Conservation (phyloP, 2,329 filamentous ascomycete genomes). For the Fusarium setosum region DNA sequence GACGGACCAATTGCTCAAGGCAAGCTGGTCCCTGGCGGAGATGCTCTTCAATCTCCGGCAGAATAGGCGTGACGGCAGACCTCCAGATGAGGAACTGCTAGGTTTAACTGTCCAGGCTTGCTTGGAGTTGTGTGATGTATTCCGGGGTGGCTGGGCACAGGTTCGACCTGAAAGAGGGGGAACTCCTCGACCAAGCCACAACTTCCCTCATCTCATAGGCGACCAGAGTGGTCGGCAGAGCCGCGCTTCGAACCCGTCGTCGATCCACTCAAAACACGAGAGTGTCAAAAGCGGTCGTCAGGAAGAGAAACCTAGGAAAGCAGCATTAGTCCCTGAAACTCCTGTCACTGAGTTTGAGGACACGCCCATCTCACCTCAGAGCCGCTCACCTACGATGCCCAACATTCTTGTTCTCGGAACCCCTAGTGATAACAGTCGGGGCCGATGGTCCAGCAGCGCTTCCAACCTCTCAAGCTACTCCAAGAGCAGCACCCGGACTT, state of each 20-base stretch:
- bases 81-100: conserved; percentile 84
- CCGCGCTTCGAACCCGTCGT: conserved; percentile 62
- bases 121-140: conserved; percentile 94
- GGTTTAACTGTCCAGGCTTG: conserved; percentile 91
- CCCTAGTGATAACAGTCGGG: conserved; percentile 65
- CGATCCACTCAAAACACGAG: conserved; percentile 62
- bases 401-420: conserved; percentile 91
- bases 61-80: conserved; percentile 78
- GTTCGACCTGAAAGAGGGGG: conserved; percentile 85
- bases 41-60: conserved; percentile 94
- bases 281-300: conserved; percentile 59
- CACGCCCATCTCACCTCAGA: conserved; percentile 83
- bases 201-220: conserved; percentile 71
- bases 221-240: conserved; percentile 62
- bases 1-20: conserved; percentile 84
- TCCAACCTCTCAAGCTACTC: conserved; percentile 85
- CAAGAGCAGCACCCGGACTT: conserved; percentile 72
- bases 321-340: conserved; percentile 78
- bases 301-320: conserved; percentile 62
- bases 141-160: conserved; percentile 91
- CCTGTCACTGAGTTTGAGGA: conserved; percentile 97
- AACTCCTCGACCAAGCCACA: conserved; percentile 81
- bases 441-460: conserved; percentile 84
- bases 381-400: conserved; percentile 78
- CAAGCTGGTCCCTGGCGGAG: conserved; percentile 91